Base-by-base conservation (phyloP, 2,329 filamentous ascomycete genomes). In the Colletotrichum tofieldiae region DNA sequence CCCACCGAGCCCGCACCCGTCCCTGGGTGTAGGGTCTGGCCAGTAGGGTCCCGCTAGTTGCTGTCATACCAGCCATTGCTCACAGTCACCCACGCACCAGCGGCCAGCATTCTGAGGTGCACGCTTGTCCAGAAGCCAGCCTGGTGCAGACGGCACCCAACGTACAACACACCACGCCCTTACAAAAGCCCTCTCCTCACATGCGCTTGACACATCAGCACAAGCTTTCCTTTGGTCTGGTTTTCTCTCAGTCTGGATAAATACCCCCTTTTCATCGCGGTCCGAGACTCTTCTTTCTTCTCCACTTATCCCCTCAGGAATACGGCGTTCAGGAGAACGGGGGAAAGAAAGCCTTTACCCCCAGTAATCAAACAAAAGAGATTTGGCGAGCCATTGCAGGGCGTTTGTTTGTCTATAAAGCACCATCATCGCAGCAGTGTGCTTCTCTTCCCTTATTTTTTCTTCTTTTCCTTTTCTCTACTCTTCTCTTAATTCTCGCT, bases 171-270 rank as follows among this genome's bases (percentile, higher is more conserved):
- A 3, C 35, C 35, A 43, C 32, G 20, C 26, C 39, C 35, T 26
- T 51, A 8, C 23, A 61, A 11, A 29, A 35, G 35, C 32, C 16
- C 23, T 35, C 26, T 32, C 43, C 20, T 45, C 16, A 37, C 11
- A 35, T 39, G 11, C 23, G 12, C 39, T 52, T 16, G 9, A 2
- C 9, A 56, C 14, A 59, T 55, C 43, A 56, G 29, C 35, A 64
- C 51, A 47, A 20, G 16, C 18, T 54, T 37, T 26, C 39, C 14
- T 61, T 71, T 60, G 41, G 20, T 51, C 52, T 26, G 26, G 20
- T 43, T 65, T 35, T 70, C 37, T 72, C 41, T 62, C 23, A 70
- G 71, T 71, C 71, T 71, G 71, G 71, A 73, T 71, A 72, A 66
- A 73, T 73, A 73, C 71, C 71, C 70, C 59, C 37, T 72, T 72